These are phyloP conservation scores for Chloroidium sp. DNA, from an alignment of 163 green algal genomes.

Conservation along the genomic window DNA sequence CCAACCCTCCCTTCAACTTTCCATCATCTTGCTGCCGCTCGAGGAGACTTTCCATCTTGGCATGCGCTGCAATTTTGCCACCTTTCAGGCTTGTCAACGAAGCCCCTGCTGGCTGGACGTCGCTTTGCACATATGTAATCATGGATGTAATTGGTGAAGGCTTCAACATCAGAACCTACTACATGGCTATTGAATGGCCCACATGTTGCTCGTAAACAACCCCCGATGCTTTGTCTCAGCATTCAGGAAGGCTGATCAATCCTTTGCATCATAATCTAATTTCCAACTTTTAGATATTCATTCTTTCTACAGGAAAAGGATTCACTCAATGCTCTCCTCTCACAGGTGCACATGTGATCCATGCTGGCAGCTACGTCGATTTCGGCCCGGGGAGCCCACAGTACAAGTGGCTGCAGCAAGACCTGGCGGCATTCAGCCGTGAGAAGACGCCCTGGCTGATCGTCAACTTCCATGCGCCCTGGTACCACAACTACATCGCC, in stretches of 20 bases:
- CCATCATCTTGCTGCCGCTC: background rate
- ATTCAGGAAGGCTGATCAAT: too few species aligned
- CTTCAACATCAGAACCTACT: too few species aligned
- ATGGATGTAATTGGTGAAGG: too few species aligned
- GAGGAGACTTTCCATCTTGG: background rate
- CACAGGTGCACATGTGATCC: slow-evolving; percentile 39
- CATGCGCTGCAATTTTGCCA: background rate
- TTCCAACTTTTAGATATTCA: too few species aligned
- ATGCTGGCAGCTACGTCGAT: slow-evolving; percentile 46
- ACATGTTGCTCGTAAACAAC: too few species aligned
- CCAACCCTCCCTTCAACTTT: background rate
- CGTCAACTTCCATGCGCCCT: slow-evolving; percentile 56
- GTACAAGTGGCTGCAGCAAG: slow-evolving; percentile 42
- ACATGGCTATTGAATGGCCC: too few species aligned
- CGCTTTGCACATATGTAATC: too few species aligned
- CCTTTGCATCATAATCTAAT: too few species aligned
- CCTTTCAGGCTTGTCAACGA: background rate
- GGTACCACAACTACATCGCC: slow-evolving; percentile 28
- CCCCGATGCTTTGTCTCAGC: too few species aligned
- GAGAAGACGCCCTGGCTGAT: slow-evolving; percentile 57
- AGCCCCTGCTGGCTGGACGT: background rate
- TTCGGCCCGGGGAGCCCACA: slow-evolving; percentile 22
- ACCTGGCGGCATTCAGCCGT: slow-evolving; percentile 49
- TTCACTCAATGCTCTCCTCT: too few species aligned
- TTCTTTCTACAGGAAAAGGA: too few species aligned